Evolutionary conservation across 768 basidiomycete species (phyloP).

Genomic region (Lanmaoa rubissima): DNA sequence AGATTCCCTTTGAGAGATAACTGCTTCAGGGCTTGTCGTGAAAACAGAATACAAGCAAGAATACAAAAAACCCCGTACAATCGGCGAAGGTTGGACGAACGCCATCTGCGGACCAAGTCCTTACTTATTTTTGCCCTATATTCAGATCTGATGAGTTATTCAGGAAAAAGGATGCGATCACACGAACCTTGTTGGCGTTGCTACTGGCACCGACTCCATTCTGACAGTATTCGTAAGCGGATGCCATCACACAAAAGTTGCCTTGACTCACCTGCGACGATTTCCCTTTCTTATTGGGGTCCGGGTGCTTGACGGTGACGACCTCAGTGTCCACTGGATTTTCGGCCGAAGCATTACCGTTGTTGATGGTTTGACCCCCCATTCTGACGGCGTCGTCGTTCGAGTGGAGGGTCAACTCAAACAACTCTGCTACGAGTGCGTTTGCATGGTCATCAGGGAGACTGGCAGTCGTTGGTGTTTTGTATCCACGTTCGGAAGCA

Average conservation of each 20-base stretch:
- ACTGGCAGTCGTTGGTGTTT: constrained; percentile 27
- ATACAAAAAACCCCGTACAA: not conserved
- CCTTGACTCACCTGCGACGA: not conserved
- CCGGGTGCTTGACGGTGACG: not conserved
- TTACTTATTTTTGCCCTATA: not conserved
- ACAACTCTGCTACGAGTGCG: constrained; percentile 33
- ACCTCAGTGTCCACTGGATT: not conserved
- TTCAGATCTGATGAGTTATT: not conserved
- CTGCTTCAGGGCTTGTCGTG: not conserved
- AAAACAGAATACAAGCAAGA: not conserved
- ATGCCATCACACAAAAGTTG: not conserved
- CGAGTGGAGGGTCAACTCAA: constrained; percentile 22
- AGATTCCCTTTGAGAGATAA: not conserved
- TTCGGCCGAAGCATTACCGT: not conserved
- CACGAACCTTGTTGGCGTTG: constrained; percentile 1
- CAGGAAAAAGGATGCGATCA: not conserved
- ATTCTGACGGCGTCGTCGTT: not conserved
- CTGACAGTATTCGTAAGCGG: constrained; percentile 5
- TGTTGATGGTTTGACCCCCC: constrained; percentile 9
- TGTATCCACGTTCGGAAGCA: constrained; percentile 29
- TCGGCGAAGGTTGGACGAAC: not conserved
- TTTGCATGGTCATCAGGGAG: constrained; percentile 27
- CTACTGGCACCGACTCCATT: not conserved
- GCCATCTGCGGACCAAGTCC: not conserved
- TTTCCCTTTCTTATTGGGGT: not conserved